phyloP scores from a whole-genome alignment of 1,139 yeast species.

The Diutina neorugosa region DNA sequence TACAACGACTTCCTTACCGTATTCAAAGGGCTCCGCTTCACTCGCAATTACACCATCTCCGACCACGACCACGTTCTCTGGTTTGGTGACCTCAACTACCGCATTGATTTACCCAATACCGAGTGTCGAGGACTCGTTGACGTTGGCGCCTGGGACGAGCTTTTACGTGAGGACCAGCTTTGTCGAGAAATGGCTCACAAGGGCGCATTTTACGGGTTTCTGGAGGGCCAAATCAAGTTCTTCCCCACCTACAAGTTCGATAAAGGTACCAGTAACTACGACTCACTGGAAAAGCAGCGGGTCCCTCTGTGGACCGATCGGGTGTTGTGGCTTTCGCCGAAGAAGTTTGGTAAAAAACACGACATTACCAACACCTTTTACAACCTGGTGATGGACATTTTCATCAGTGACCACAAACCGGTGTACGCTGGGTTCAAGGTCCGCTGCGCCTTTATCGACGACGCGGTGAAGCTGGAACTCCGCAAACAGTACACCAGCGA shows the following conservation, averaged over 20 bases:
- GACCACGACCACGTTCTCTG: conserved; percentile 86
- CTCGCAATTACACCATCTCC: conserved; percentile 53
- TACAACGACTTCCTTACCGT: conserved; percentile 75
- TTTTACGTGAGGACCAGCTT: conserved; percentile 70
- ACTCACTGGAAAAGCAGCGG: conserved; percentile 67
- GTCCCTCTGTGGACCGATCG: conserved; percentile 98
- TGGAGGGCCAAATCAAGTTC: conserved; percentile 66
- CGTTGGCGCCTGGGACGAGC: conserved; percentile 34
- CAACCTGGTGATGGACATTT: conserved; percentile 41
- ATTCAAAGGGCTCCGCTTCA: conserved; percentile 63
- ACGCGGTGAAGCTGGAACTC: conserved; percentile 17
- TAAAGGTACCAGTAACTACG: conserved; percentile 83
- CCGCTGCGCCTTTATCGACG: conserved; percentile 52
- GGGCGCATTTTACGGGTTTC: conserved; percentile 53
- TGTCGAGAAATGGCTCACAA: conserved; percentile 53
- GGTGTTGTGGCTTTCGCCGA: neutral
- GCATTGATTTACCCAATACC: conserved; percentile 60
- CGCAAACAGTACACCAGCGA: conserved; percentile 20
- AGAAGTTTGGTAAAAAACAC: neutral
- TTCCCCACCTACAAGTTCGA: conserved; percentile 91
- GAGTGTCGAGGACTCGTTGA: conserved; percentile 48
- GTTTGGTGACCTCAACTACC: conserved; percentile 87
- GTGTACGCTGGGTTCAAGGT: conserved; percentile 67
- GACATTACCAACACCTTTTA: conserved; percentile 16
- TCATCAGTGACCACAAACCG: conserved; percentile 83